Conservation (phyloP, 1,139 yeast genomes). For the Geotrichum aggregatum region DNA sequence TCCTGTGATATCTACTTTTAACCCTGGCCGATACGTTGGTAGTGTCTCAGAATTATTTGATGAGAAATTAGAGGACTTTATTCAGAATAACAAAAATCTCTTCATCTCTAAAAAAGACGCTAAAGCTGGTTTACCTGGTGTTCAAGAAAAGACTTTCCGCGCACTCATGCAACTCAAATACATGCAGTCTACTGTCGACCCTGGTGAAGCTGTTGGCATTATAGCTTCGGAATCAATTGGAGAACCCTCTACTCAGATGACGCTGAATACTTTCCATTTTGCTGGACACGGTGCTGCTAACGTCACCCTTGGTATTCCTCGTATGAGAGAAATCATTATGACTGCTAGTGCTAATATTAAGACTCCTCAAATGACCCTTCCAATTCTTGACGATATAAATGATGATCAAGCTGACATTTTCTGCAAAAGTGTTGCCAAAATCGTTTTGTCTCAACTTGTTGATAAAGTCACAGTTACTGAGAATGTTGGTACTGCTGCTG, state of each 20-base stretch:
- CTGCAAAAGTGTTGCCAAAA: slow-evolving; percentile 85
- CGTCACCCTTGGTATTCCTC: slow-evolving; percentile 98
- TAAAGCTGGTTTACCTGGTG: slow-evolving; percentile 43
- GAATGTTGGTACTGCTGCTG: slow-evolving; percentile 58
- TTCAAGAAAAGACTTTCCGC: slow-evolving; percentile 83
- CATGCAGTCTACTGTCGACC: slow-evolving; percentile 90
- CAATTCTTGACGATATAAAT: slow-evolving; percentile 69
- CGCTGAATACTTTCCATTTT: slow-evolving; percentile 97
- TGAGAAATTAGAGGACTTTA: slow-evolving; percentile 67
- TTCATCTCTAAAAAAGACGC: slow-evolving; percentile 52
- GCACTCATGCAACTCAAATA: slow-evolving; percentile 97
- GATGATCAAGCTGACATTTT: slow-evolving; percentile 89
- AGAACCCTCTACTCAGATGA: slow-evolving; percentile 99
- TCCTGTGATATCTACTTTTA: slow-evolving; percentile 80
- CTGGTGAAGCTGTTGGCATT: slow-evolving; percentile 98
- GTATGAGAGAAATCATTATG: slow-evolving; percentile 99
- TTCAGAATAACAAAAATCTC: slow-evolving; percentile 46
- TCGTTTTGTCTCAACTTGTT: slow-evolving; percentile 81
- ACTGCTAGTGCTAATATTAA: slow-evolving; percentile 92
- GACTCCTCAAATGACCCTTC: slow-evolving; percentile 97
- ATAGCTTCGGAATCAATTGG: slow-evolving; percentile 98
- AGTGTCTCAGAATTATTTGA: slow-evolving; percentile 90
- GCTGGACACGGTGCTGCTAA: slow-evolving; percentile 99
- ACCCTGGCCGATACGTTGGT: slow-evolving; percentile 87
- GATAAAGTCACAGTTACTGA: slow-evolving; percentile 84